These are phyloP conservation scores for Xylaria grammica DNA, from an alignment of 495 filamentous ascomycete species.

Conservation along the genomic window DNA sequence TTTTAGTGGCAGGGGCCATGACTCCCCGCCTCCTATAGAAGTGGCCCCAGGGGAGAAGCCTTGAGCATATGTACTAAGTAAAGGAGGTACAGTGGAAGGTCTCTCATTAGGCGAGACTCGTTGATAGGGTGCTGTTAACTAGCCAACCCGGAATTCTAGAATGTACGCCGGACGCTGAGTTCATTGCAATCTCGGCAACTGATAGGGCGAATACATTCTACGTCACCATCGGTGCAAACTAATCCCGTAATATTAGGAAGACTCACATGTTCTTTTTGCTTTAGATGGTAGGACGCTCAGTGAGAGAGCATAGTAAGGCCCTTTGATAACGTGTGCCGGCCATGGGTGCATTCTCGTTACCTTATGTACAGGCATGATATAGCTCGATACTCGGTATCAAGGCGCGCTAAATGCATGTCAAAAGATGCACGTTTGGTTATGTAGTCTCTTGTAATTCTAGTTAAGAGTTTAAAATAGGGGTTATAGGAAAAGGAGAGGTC, in stretches of 20 bases:
- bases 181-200: slow-evolving; percentile 3
- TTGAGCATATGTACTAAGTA: background rate
- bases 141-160: too few species aligned
- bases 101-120: background rate
- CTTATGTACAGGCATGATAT: background rate
- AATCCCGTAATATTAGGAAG: background rate
- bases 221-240: background rate
- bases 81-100: background rate
- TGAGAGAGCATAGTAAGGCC: background rate
- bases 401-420: background rate
- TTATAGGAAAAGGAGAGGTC: too few species aligned
- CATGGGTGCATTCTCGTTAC: background rate
- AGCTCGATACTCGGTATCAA: background rate
- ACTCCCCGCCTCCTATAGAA: background rate
- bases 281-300: background rate
- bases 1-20: slow-evolving; percentile 1
- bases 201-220: background rate
- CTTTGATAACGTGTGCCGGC: background rate
- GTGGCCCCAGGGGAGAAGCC: background rate
- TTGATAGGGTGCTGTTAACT: background rate
- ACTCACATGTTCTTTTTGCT: background rate
- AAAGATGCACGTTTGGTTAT: background rate
- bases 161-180: too few species aligned
- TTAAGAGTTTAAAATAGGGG: background rate
- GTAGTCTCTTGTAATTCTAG: background rate